These are phyloP conservation scores for Solanum corneliomulleri DNA, from an alignment of 257 asterid species.

Conservation along the genomic window DNA sequence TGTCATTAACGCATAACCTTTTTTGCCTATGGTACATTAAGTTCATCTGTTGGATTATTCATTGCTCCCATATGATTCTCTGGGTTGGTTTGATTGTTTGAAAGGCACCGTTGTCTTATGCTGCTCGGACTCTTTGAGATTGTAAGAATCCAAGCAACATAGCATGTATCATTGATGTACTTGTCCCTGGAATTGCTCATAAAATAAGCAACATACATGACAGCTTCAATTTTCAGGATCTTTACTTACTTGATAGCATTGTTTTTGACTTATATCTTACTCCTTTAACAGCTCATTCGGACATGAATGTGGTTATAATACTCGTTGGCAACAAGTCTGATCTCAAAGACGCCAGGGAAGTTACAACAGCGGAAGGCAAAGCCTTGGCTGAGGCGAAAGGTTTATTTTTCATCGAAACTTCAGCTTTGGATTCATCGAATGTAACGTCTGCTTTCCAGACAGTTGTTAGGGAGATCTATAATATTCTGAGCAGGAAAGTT, in stretches of 20 bases:
- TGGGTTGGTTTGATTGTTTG: not conserved
- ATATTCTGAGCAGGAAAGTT: constrained; percentile 14
- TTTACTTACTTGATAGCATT: not conserved
- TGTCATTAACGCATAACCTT: not conserved
- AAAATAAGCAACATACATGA: not conserved
- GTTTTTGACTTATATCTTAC: not conserved
- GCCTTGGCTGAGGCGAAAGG: constrained; percentile 2
- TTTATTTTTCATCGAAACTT: constrained; percentile 8
- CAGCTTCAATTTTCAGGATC: not conserved
- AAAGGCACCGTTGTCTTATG: not conserved
- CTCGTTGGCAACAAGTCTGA: constrained; percentile 10
- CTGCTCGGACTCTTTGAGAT: not conserved
- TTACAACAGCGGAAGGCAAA: constrained; percentile 7
- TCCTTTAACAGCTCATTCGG: constrained; percentile 4
- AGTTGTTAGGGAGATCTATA: constrained; percentile 9
- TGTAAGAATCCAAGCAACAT: not conserved
- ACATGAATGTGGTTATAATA: constrained; percentile 13
- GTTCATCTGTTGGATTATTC: not conserved
- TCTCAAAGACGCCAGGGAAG: constrained; percentile 13
- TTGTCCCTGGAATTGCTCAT: not conserved
- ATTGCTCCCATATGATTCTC: not conserved
- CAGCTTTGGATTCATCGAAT: constrained; percentile 10
- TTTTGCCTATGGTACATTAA: not conserved
- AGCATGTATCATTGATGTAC: not conserved
- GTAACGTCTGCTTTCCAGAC: constrained; percentile 7